These are phyloP conservation scores for Venturia nashicola DNA, from an alignment of 2,329 filamentous ascomycete species.

Conservation along the genomic window DNA sequence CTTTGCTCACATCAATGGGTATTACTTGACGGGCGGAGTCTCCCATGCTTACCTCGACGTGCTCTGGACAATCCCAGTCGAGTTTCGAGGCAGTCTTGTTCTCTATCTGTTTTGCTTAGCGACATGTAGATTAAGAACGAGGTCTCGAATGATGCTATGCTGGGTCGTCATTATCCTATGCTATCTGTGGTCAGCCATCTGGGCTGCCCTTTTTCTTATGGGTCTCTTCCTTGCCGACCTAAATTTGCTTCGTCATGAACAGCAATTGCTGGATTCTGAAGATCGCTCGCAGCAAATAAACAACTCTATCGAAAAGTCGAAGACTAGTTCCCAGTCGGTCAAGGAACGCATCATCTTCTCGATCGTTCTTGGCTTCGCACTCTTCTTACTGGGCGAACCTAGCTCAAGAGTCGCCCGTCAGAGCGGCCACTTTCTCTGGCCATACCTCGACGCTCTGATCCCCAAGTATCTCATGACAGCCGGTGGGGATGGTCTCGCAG, in stretches of 20 bases:
- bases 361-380: not conserved
- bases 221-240: not conserved
- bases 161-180: not conserved
- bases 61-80: constrained; percentile 50
- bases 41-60: not conserved
- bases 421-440: not conserved
- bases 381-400: not conserved
- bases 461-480: not conserved
- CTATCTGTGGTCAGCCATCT: not conserved
- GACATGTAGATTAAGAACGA: not conserved
- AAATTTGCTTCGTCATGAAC: not conserved
- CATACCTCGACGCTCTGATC: not conserved
- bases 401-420: not conserved
- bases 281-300: no score
- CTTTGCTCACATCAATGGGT: not conserved
- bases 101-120: constrained; percentile 32
- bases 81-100: constrained; percentile 46
- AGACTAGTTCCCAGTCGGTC: not conserved
- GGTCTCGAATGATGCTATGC: not conserved
- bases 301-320: not conserved
- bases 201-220: not conserved
- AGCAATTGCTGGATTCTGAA: not conserved
- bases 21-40: not conserved
- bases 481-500: not conserved
- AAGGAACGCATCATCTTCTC: not conserved